phyloP scores from a whole-genome alignment of 106 monocot species.

The Iris macrosiphon region DNA sequence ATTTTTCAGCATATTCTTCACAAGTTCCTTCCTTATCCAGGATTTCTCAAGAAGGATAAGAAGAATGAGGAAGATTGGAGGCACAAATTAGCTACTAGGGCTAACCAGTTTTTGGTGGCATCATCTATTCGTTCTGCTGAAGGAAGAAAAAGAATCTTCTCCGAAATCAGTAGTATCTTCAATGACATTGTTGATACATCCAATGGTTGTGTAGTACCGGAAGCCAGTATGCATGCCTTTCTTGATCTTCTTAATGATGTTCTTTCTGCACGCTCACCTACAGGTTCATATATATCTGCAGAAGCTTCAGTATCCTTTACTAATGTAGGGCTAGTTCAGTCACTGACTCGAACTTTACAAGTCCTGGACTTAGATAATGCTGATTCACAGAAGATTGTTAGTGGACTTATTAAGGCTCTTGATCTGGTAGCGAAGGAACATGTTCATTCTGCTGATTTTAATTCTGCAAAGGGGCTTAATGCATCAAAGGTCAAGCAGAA shows the following conservation, averaged over 20 bases:
- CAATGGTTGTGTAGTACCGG: constrained; percentile 40
- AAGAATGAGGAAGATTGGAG: constrained; percentile 92
- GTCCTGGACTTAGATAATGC: constrained; percentile 86
- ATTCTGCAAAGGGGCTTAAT: constrained; percentile 40
- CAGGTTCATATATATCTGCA: constrained; percentile 75
- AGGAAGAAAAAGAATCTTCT: constrained; percentile 76
- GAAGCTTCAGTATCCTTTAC: constrained; percentile 93
- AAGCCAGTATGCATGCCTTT: constrained; percentile 61
- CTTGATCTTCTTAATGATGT: constrained; percentile 96
- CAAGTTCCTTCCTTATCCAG: constrained; percentile 73
- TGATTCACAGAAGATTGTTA: constrained; percentile 81
- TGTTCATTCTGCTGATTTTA: constrained; percentile 64
- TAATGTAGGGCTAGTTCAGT: constrained; percentile 81
- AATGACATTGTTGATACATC: constrained; percentile 59
- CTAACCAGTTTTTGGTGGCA: constrained; percentile 94
- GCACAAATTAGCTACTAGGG: constrained; percentile 78
- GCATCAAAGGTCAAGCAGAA: constrained; percentile 43
- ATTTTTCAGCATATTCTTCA: constrained; percentile 86
- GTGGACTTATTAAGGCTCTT: constrained; percentile 76
- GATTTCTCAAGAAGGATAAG: constrained; percentile 71
- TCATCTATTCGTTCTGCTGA: constrained; percentile 85
- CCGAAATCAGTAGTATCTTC: constrained; percentile 58
- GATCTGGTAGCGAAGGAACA: constrained; percentile 91
- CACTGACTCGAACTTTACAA: constrained; percentile 56
- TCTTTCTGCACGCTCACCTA: constrained; percentile 68